Conservation (phyloP, 495 filamentous ascomycete species). For the Xylaria venustula region DNA sequence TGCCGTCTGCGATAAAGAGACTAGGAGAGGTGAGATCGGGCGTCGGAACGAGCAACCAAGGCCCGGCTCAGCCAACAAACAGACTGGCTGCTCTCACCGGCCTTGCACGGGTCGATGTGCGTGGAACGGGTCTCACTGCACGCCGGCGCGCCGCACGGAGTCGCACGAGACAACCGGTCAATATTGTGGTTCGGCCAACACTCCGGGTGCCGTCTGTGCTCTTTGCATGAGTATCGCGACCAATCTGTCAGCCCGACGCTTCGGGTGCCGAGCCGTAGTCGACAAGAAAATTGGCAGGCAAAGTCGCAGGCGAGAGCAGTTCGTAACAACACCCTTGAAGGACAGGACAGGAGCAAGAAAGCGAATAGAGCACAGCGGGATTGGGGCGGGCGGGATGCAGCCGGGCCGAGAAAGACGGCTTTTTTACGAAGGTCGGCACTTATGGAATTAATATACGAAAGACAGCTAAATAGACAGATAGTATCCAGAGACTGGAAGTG, state of each 20-base stretch:
- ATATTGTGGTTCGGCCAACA: background rate
- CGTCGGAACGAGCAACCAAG: background rate
- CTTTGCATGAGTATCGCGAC: background rate
- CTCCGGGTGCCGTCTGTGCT: background rate
- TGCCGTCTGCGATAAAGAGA: background rate
- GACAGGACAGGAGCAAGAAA: background rate
- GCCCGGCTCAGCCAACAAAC: background rate
- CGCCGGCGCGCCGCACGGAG: background rate
- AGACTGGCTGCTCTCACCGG: background rate
- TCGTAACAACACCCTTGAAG: background rate
- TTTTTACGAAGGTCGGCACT: too few relatives aligned
- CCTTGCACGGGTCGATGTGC: background rate
- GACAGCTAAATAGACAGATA: too few relatives aligned
- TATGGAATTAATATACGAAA: too few relatives aligned
- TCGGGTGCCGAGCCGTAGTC: background rate
- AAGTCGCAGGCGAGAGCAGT: background rate
- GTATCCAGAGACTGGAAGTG: background rate
- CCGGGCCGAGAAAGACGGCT: too few relatives aligned
- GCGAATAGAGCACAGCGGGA: background rate
- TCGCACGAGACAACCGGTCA: background rate
- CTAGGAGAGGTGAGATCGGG: too few relatives aligned
- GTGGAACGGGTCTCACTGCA: background rate
- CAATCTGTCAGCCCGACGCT: background rate
- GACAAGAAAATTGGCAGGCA: background rate
- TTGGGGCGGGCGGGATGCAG: too few relatives aligned